Conservation (phyloP, 192 early-diverging fungal species). For the Coemansia sp. region DNA sequence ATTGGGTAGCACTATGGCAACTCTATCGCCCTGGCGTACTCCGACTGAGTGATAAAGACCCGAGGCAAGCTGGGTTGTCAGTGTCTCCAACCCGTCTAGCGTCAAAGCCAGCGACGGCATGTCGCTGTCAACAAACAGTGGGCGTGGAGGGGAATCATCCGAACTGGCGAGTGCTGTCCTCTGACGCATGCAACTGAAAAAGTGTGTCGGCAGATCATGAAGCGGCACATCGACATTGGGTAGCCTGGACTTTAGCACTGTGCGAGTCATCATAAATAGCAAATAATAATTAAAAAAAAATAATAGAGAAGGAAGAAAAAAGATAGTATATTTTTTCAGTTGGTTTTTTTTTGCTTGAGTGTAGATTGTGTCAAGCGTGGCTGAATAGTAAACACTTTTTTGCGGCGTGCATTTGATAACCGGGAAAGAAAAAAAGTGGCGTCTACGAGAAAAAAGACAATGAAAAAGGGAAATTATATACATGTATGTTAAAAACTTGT, state of each 20-base stretch:
- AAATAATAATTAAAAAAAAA: slow-evolving; percentile 1
- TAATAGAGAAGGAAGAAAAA: not conserved
- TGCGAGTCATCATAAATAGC: not conserved
- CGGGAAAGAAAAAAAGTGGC: slow-evolving; percentile 9
- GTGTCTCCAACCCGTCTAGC: slow-evolving; percentile 1
- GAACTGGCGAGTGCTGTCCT: not conserved
- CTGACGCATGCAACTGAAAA: slow-evolving; percentile 12
- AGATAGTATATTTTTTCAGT: not conserved
- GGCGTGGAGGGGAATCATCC: not conserved
- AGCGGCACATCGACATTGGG: slow-evolving; percentile 11
- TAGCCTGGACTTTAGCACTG: not conserved
- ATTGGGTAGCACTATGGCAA: slow-evolving; percentile 73
- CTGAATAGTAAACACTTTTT: not conserved
- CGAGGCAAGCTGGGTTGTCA: slow-evolving; percentile 10
- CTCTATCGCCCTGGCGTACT: slow-evolving; percentile 68
- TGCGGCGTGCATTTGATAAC: not conserved
- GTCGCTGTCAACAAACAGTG: slow-evolving; percentile 20
- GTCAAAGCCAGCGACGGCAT: not conserved
- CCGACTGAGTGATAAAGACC: slow-evolving; percentile 46
- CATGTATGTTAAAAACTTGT: not conserved
- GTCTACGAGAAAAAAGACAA: not conserved
- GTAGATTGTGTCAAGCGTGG: not conserved
- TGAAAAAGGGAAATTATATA: not conserved
- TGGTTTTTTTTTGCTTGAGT: too few relatives aligned
- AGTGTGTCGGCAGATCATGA: slow-evolving; percentile 18